These are phyloP conservation scores for Alternaria consortialis DNA, from an alignment of 2,329 filamentous ascomycete species.

Conservation along the genomic window DNA sequence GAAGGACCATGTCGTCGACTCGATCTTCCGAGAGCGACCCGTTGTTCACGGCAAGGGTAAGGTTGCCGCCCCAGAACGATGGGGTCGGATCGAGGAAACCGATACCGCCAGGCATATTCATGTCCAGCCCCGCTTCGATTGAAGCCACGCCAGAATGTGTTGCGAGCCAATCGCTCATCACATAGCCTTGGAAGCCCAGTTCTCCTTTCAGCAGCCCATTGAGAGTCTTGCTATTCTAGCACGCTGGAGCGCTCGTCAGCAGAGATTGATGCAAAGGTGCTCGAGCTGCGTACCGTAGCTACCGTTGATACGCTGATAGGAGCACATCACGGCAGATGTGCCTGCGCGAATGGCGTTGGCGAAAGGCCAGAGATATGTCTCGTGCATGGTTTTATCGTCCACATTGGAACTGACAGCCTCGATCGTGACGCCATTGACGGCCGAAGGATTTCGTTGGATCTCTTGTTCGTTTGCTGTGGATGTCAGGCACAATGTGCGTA, in stretches of 20 bases:
- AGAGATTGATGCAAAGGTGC: constrained; percentile 37
- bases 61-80: constrained; percentile 50
- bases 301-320: constrained; percentile 39
- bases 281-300: neutral
- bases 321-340: constrained; percentile 67
- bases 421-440: constrained; percentile 54
- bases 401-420: constrained; percentile 69
- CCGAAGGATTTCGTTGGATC: constrained; percentile 48
- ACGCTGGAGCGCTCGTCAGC: constrained; percentile 22
- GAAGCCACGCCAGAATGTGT: constrained; percentile 55
- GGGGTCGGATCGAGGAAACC: constrained; percentile 19
- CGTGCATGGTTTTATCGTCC: constrained; percentile 60
- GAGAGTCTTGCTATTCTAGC: constrained; percentile 52
- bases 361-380: constrained; percentile 65
- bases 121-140: constrained; percentile 59
- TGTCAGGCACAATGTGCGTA: too few relatives aligned
- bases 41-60: constrained; percentile 51
- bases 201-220: constrained; percentile 63
- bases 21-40: constrained; percentile 51
- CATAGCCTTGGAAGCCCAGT: constrained; percentile 58
- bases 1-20: constrained; percentile 58
- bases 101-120: constrained; percentile 55
- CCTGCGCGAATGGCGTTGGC: constrained; percentile 68
- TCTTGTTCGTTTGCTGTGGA: constrained; percentile 65
- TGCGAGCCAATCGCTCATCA: constrained; percentile 56